Conservation (phyloP, 2,329 filamentous ascomycete species). For the Microdochium paspali region DNA sequence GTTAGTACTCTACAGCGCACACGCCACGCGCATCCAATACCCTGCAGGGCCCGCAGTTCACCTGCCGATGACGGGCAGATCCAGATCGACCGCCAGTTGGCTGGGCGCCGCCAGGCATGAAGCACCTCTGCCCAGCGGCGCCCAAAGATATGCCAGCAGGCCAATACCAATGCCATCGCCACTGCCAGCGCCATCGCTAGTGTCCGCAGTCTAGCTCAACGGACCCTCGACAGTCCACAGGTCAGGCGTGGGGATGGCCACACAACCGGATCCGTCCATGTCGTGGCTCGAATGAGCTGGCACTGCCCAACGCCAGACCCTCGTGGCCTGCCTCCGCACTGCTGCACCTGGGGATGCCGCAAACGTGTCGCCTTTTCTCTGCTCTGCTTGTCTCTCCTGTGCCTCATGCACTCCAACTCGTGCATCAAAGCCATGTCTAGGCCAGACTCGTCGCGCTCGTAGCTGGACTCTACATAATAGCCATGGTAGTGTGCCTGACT, state of each 20-base stretch:
- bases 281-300: slow-evolving; percentile 26
- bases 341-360: too few relatives aligned
- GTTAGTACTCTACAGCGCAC: too few relatives aligned
- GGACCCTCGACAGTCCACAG: too few relatives aligned
- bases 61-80: too few relatives aligned
- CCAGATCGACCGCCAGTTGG: not conserved
- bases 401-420: not conserved
- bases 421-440: not conserved
- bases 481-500: too few relatives aligned
- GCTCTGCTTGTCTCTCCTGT: not conserved
- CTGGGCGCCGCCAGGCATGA: not conserved
- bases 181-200: too few relatives aligned
- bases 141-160: not conserved
- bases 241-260: not conserved
- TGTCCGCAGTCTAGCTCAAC: too few relatives aligned
- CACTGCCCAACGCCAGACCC: not conserved
- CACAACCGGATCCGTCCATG: slow-evolving; percentile 15
- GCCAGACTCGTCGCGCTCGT: not conserved
- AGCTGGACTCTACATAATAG: too few relatives aligned
- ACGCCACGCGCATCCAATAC: too few relatives aligned
- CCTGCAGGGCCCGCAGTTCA: too few relatives aligned
- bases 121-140: not conserved
- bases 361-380: not conserved
- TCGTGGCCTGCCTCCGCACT: too few relatives aligned
- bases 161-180: not conserved